These are phyloP conservation scores for Tilletia setariae DNA, from an alignment of 1,284 basidiomycete genomes.

Conservation along the genomic window DNA sequence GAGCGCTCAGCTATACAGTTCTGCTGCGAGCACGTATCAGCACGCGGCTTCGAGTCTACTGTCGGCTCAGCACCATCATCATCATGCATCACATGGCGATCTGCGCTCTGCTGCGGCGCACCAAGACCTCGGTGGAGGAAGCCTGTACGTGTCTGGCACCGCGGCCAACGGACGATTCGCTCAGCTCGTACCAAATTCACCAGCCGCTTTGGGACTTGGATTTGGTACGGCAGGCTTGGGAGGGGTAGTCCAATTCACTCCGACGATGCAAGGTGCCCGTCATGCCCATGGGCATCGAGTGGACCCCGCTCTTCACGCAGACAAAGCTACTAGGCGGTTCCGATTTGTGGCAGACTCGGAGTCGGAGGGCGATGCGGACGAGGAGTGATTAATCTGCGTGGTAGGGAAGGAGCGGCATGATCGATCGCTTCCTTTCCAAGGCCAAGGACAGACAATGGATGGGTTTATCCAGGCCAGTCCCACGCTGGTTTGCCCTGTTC, in stretches of 20 bases:
- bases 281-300: no score
- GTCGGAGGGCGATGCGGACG: constrained; percentile 10
- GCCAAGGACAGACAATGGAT: no score
- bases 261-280: neutral
- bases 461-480: no score
- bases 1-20: no score
- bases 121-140: neutral
- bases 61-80: neutral
- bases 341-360: neutral
- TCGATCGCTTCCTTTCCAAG: no score
- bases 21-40: no score
- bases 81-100: constrained; percentile 1
- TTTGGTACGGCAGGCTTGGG: constrained; percentile 4
- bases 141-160: neutral
- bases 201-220: neutral
- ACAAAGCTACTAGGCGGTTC: neutral
- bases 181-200: neutral
- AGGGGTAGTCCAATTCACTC: constrained; percentile 5
- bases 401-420: no score
- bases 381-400: neutral
- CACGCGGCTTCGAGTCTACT: no score
- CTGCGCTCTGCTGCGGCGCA: neutral
- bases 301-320: neutral
- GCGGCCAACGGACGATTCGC: no score
- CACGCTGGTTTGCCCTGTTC: no score